Base-by-base conservation (phyloP, 129 eudicot species). In the Pulicaria dysenterica region DNA sequence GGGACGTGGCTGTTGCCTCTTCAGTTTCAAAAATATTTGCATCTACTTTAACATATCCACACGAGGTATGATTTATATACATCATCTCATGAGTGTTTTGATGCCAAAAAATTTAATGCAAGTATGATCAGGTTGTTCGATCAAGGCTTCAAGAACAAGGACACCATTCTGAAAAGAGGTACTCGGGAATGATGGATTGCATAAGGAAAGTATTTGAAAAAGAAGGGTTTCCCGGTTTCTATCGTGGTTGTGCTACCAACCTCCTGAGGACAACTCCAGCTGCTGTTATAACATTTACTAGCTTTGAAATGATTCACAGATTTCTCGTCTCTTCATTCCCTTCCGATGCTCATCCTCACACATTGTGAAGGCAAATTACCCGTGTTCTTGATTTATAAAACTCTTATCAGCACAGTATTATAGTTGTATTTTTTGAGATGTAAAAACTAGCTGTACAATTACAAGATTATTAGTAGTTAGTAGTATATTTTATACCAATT, bases 131-230 rank as follows among this genome's bases (percentile, higher is more conserved):
- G 99, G 99, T 94, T 63, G 93, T 94, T 8, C 90, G 99, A 9
- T 81, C 99, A 5, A 81, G 97, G 82, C 97, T 94, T 34, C 99
- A 94, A 81, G 99, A 94, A 78, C 99, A 94, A 80, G 99, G 99
- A 46, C 95, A 81, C 83, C 99, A 90, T 78, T 88, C 97, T 14
- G 99, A 90, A 63, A 95, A 84, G 68, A 80, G 94, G 10, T 95
- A 95, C 67, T 45, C 82, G 5, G 99, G 99, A 31, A 91, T 86
- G 55, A 65, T 78, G 37, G 99, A 95, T 81, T 95, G 99, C 83
- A 79, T 95, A 49, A 86, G 74, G 79, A 88, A 90, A 83, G 88
- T 95, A 70, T 74, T 70, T 45, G 86, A 83, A 17, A 81, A 81
- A 66, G 97, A 90, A 17, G 99, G 99, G 43, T 49, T 90, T 41